Percentiles rank a stretch among this genome's conserved stretches.
Conservation (phyloP, 108 stramenopile genomes). For the Fragilaria crotonensis region DNA sequence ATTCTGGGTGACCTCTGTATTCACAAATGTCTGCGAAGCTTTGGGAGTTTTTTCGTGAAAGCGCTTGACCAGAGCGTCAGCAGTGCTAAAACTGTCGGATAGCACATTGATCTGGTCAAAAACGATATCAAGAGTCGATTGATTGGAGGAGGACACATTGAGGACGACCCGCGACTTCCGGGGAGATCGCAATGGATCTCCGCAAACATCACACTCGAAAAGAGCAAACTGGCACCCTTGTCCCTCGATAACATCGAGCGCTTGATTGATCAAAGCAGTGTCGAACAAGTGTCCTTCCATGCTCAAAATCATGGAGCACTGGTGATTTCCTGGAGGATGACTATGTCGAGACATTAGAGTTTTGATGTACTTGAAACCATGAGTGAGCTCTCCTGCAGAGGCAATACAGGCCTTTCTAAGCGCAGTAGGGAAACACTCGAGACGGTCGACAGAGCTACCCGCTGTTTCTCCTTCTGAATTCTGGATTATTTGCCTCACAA, state of each 20-base stretch:
- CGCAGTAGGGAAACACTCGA: neutral
- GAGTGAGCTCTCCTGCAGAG: slow-evolving; percentile 27
- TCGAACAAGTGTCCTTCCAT: slow-evolving; percentile 46
- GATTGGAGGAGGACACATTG: slow-evolving; percentile 26
- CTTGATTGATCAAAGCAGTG: slow-evolving; percentile 76
- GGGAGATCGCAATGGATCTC: neutral
- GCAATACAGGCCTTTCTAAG: slow-evolving; percentile 37
- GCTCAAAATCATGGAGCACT: neutral
- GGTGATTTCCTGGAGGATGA: slow-evolving; percentile 8
- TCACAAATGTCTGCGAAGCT: slow-evolving; percentile 20
- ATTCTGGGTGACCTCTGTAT: slow-evolving; percentile 22
- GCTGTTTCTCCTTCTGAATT: too few relatives aligned
- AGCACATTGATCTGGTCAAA: slow-evolving; percentile 37
- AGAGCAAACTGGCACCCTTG: slow-evolving; percentile 54
- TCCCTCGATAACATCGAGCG: slow-evolving; percentile 65
- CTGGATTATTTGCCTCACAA: too few relatives aligned
- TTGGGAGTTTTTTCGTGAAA: slow-evolving; percentile 21
- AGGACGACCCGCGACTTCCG: slow-evolving; percentile 35
- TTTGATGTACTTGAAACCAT: slow-evolving; percentile 40
- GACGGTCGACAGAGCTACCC: slow-evolving; percentile 14
- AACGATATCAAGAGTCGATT: slow-evolving; percentile 28
- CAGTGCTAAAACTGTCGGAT: slow-evolving; percentile 32
- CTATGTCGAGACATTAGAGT: slow-evolving; percentile 24
- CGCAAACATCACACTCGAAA: slow-evolving; percentile 41
- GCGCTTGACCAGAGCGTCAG: slow-evolving; percentile 44